Conservation (phyloP, 345 rosid genomes). For the Eucalyptus microcorys region DNA sequence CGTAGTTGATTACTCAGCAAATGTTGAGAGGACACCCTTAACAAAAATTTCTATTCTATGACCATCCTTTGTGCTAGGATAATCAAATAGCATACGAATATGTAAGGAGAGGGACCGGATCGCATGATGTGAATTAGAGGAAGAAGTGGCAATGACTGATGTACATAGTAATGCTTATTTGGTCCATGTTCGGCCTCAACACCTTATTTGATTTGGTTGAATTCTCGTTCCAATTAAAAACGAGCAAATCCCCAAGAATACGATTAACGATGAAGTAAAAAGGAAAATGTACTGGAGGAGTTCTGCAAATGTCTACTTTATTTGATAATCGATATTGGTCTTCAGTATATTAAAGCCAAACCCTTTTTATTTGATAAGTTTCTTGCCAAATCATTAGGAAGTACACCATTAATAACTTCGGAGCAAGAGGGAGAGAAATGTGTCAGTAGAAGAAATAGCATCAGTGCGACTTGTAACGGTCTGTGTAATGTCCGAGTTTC, state of each 20-base stretch:
- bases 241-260: background rate
- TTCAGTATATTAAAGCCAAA: background rate
- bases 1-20: background rate
- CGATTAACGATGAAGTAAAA: background rate
- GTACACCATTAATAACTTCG: background rate
- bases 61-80: background rate
- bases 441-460: background rate
- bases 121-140: background rate
- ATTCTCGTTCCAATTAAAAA: background rate
- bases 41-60: background rate
- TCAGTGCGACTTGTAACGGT: background rate
- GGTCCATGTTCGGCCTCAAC: background rate
- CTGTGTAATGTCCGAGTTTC: conserved; percentile 5
- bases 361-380: background rate
- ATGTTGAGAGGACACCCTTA: background rate
- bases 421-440: background rate
- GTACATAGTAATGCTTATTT: background rate
- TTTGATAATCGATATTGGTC: background rate
- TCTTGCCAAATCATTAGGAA: background rate
- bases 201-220: background rate
- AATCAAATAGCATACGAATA: background rate
- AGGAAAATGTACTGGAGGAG: background rate
- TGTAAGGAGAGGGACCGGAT: background rate
- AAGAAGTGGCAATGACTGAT: background rate
- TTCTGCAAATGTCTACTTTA: background rate